These are phyloP conservation scores for Medicago ruthenica DNA, from an alignment of 306 rosid genomes.

Conservation along the genomic window DNA sequence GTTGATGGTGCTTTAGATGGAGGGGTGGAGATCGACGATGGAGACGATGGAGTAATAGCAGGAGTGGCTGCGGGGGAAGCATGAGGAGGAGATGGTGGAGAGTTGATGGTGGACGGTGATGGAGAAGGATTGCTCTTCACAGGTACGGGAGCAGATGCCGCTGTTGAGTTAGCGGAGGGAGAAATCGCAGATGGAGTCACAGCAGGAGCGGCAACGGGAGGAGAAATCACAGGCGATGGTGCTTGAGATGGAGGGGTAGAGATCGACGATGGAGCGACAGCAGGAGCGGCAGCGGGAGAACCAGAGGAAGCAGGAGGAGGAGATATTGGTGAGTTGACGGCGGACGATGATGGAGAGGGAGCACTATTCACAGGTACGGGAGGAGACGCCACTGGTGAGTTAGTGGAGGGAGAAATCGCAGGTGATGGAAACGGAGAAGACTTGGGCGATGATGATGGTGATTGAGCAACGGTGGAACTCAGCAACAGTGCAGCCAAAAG, in stretches of 20 bases:
- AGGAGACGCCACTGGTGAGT: no score
- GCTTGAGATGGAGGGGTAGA: no score
- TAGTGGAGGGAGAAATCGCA: no score
- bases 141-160: conserved; percentile 25
- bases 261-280: no score
- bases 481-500: conserved; percentile 49
- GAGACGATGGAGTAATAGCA: conserved; percentile 47
- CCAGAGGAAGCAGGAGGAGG: no score
- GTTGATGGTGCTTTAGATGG: conserved; percentile 46
- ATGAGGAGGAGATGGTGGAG: conserved; percentile 55
- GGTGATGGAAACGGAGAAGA: conserved; percentile 8
- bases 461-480: conserved; percentile 47
- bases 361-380: no score
- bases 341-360: no score
- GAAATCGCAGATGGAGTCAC: conserved; percentile 14
- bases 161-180: conserved; percentile 36
- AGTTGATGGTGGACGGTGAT: conserved; percentile 37
- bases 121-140: conserved; percentile 41
- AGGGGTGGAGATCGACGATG: conserved; percentile 37
- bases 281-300: no score
- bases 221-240: conserved; percentile 4
- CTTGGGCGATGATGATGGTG: conserved; percentile 45
- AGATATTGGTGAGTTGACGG: no score
- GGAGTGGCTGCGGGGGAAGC: no score
- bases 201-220: no score